phyloP scores from a whole-genome alignment of 1,139 yeast genomes.

The Hansenula lynferdii region DNA sequence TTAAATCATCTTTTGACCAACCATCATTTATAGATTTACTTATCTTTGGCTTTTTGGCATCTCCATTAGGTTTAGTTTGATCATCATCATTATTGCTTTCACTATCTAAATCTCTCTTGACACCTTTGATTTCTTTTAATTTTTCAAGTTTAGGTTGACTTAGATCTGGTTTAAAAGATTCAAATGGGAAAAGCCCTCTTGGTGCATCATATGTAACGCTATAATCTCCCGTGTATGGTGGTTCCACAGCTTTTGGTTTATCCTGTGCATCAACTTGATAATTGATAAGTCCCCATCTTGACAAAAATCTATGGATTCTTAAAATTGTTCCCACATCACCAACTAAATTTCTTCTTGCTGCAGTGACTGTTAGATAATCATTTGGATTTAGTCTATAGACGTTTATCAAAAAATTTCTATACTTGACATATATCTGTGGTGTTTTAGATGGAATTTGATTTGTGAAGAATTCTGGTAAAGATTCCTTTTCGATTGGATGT shows the following conservation, averaged over 20 bases:
- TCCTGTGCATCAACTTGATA: slow-evolving; percentile 79
- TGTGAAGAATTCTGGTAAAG: slow-evolving; percentile 88
- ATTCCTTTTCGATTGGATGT: slow-evolving; percentile 59
- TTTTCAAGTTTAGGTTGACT: slow-evolving; percentile 49
- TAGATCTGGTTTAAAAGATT: slow-evolving; percentile 60
- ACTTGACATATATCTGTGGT: slow-evolving; percentile 79
- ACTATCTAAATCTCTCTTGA: slow-evolving; percentile 9
- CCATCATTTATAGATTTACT: slow-evolving; percentile 35
- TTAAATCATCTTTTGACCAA: slow-evolving; percentile 64
- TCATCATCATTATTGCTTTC: slow-evolving; percentile 11
- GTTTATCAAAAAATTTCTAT: slow-evolving; percentile 91
- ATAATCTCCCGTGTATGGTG: slow-evolving; percentile 69
- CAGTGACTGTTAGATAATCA: slow-evolving; percentile 89
- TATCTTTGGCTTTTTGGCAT: slow-evolving; percentile 38
- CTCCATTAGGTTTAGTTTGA: slow-evolving; percentile 4
- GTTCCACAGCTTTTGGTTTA: slow-evolving; percentile 63
- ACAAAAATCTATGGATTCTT: slow-evolving; percentile 85
- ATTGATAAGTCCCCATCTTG: slow-evolving; percentile 95
- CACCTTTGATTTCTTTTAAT: slow-evolving; percentile 44
- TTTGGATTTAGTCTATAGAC: slow-evolving; percentile 89
- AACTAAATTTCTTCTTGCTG: slow-evolving; percentile 88
- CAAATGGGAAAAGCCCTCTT: slow-evolving; percentile 90
- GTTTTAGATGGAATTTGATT: slow-evolving; percentile 76
- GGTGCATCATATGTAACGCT: slow-evolving; percentile 83
- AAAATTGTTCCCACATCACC: slow-evolving; percentile 96